Percentiles rank a stretch among this genome's conserved stretches.
Evolutionary conservation across 2,329 filamentous ascomycete species (phyloP).

Genomic region (Colletotrichum coccodes): DNA sequence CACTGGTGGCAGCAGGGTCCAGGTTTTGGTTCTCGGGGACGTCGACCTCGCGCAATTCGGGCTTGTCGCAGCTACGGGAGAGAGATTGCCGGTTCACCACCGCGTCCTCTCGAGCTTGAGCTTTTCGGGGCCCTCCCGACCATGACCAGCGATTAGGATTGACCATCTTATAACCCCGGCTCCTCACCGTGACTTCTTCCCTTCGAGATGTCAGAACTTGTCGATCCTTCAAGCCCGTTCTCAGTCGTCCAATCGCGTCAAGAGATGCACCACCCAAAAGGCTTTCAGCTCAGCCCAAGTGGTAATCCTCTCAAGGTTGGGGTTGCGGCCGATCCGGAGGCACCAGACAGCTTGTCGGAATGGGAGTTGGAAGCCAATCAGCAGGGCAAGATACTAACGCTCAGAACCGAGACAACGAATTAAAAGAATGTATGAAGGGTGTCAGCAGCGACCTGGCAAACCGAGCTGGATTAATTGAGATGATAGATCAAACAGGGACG

Average conservation of each 20-base stretch:
- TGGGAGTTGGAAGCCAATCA: neutral
- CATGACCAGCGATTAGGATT: slow-evolving; percentile 29
- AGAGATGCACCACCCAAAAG: neutral
- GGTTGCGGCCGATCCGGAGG: neutral
- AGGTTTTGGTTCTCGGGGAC: slow-evolving; percentile 7
- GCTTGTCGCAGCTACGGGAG: neutral
- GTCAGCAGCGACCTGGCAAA: neutral
- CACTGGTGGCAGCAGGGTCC: slow-evolving; percentile 8
- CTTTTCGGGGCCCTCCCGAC: slow-evolving; percentile 19
- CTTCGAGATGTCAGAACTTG: too few relatives aligned
- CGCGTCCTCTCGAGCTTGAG: neutral
- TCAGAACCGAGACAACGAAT: slow-evolving; percentile 14
- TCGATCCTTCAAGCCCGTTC: neutral
- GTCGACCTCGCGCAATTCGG: neutral
- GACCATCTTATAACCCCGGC: slow-evolving; percentile 12
- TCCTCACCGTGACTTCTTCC: neutral
- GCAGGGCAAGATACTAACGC: neutral
- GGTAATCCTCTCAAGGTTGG: neutral
- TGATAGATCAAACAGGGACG: neutral
- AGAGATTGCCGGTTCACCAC: slow-evolving; percentile 8
- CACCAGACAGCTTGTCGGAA: neutral
- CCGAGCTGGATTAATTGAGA: neutral
- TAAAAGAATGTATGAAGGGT: neutral
- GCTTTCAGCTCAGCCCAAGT: slow-evolving; percentile 13
- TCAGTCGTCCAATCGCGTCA: slow-evolving; percentile 12